These are phyloP conservation scores for Adiantum capillusveneris DNA, from an alignment of 75 land plant species.

Conservation along the genomic window DNA sequence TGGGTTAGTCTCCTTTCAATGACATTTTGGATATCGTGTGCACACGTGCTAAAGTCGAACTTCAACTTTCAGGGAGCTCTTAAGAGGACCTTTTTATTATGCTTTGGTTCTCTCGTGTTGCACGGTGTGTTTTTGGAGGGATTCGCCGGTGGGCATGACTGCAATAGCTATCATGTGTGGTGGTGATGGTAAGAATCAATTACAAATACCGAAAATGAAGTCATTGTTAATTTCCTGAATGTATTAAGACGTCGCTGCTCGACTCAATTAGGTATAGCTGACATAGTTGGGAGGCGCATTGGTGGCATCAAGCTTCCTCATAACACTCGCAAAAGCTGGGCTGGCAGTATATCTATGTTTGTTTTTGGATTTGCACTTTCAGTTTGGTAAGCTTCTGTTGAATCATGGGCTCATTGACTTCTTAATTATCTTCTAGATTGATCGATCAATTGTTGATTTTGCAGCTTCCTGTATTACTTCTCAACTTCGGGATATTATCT, in stretches of 20 bases:
- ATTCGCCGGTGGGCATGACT: conserved; percentile 69
- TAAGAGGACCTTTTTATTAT: conserved; percentile 83
- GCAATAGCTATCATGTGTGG: conserved; percentile 83
- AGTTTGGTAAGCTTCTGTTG: conserved; percentile 31
- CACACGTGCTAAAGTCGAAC: too few relatives aligned
- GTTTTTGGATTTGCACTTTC: conserved; percentile 56
- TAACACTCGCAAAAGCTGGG: conserved; percentile 83
- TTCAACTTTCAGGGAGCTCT: conserved; percentile 66
- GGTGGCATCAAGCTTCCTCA: conserved; percentile 68
- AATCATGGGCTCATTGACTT: too few relatives aligned
- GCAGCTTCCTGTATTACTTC: conserved; percentile 71
- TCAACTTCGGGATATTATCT: conserved; percentile 48
- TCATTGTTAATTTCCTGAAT: too few relatives aligned
- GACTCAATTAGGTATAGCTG: conserved; percentile 87
- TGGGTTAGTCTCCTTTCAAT: conserved; percentile 41
- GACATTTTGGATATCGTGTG: too few relatives aligned
- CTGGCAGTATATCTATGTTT: conserved; percentile 88
- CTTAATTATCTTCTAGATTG: too few relatives aligned
- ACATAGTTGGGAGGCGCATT: conserved; percentile 80
- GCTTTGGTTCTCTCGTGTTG: conserved; percentile 52
- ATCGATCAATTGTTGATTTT: too few relatives aligned
- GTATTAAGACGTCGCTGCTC: too few relatives aligned
- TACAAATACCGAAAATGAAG: too few relatives aligned
- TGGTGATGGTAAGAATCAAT: conserved; percentile 70
- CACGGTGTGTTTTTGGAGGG: conserved; percentile 77